Base-by-base conservation (phyloP, 106 monocot species). In the Vanilla planifolia region DNA sequence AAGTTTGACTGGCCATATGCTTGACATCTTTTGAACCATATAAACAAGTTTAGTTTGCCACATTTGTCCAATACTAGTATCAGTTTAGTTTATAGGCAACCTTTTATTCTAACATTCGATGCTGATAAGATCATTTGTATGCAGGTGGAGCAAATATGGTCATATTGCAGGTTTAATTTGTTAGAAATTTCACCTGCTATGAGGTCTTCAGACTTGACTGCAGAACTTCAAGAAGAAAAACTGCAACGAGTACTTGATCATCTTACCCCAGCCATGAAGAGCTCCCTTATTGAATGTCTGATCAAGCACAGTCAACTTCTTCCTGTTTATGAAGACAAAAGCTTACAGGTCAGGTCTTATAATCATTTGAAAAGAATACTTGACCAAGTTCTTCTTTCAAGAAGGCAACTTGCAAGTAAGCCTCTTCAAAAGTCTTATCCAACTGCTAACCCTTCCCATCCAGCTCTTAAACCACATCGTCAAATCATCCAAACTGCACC, bases 141-240 rank as follows among this genome's bases (percentile, higher is more conserved):
- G 60, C 77, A 72, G 77, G 41, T 72, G 67, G 48, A 67, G 28
- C 43, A 48, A 41, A 28, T 72, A 40, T 63, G 52, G 62, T 52
- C 43, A 36, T 48, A 62, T 60, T 77, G 77, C 32, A 60, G 66
- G 22, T 27, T 71, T 9, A 56, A 72, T 67, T 47, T 65, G 25
- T 55, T 39, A 20, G 27, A 20, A 2, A 52, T 43, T 10, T 60
- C 59, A 50, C 19, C 28, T 17, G 26, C 41, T 36, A 9, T 70
- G 37, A 60, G 33, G 27, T 8, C 19, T 65, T 33, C 29, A 46
- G 59, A 71, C 13, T 32, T 71, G 19, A 63, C 61, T 36, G 30
- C 43, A 41, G 40, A 32, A 8, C 23, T 10, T 35, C 21, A 10
- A 42, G 46, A 61, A 23, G 46, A 29, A 53, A 51, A 40, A 17